Base-by-base conservation (phyloP, 2,329 filamentous ascomycete genomes). In the Aspergillus oerlinghausenensis region DNA sequence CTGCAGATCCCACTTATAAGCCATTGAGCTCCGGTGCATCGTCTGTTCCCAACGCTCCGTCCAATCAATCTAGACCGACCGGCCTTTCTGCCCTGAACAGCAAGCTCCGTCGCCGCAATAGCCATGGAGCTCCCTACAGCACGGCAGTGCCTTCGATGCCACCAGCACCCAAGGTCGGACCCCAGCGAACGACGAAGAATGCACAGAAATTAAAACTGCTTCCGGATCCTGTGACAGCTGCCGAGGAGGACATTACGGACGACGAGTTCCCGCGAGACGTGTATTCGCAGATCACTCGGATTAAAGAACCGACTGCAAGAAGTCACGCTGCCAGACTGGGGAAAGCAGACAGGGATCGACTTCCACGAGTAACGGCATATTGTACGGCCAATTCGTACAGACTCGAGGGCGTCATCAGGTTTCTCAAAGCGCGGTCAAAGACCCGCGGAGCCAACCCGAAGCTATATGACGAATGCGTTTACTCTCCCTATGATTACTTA, bases 181-280 rank as follows among this genome's bases (percentile, higher is more conserved):
- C 94, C 0, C 94, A 99, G 73, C 82, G 94, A 73, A 97, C 92
- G 55, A 96, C 92, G 25, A 95, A 96, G 75, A 97, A 90, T 62
- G 91, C 91, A 1, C 92, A 97, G 78, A 99, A 99, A 78, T 82
- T 99, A 59, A 99, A 99, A 77, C 83, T 99, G n/a, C 79, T 99
- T 17, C 94, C 94, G 0, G 94, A 94, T 69, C 92, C 92, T 0
- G 90, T 95, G 57, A 82, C 90, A 48, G 90, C 84, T 38, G 88
- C 90, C 26, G 90, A 92, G 38, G 89, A 90, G 25, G 90, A 92
- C 47, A 85, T 81, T 19, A 64, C 80, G 62, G 92, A 97, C 60
- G 93, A 96, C 68, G 93, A 97, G 74, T 94, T 90, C 67, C 92
- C 92, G 9, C 82, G 92, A 62, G 94, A 99, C 71, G 94, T 99